Conservation (phyloP, 2,329 filamentous ascomycete species). For the Neoascochyta sp. region DNA sequence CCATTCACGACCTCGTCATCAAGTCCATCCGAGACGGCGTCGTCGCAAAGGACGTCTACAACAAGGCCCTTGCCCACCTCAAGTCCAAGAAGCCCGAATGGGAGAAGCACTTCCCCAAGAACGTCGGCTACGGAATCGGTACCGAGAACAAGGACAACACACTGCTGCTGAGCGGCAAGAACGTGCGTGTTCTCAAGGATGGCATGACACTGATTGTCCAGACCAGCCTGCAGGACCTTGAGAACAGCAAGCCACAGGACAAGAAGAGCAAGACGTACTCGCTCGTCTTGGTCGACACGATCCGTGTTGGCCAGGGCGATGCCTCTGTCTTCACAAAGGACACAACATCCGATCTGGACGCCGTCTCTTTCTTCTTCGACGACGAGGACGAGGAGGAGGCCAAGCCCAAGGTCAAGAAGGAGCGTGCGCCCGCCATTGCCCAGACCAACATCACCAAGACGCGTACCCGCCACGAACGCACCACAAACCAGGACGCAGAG, state of each 20-base stretch:
- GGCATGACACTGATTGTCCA: constrained; percentile 95
- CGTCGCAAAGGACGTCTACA: constrained; percentile 83
- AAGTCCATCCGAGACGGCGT: constrained; percentile 88
- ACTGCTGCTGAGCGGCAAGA: constrained; percentile 83
- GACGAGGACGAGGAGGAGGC: constrained; percentile 83
- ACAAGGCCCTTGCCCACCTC: constrained; percentile 75
- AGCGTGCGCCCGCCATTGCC: constrained; percentile 81
- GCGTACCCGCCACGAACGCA: constrained; percentile 83
- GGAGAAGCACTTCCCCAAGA: constrained; percentile 92
- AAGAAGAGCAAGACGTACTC: constrained; percentile 88
- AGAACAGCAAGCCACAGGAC: constrained; percentile 81
- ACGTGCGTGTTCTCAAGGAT: constrained; percentile 76
- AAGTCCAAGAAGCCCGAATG: constrained; percentile 90
- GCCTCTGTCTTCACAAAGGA: constrained; percentile 90
- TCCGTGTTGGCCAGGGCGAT: constrained; percentile 77
- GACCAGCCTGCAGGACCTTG: constrained; percentile 83
- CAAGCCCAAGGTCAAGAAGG: constrained; percentile 84
- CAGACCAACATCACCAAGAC: constrained; percentile 95
- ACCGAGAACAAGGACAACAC: constrained; percentile 85
- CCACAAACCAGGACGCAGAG: constrained; percentile 84
- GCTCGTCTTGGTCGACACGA: constrained; percentile 85
- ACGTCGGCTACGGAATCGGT: constrained; percentile 85
- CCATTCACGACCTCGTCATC: constrained; percentile 82
- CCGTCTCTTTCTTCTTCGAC: constrained; percentile 97
- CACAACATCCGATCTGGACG: constrained; percentile 84